Evolutionary conservation across 768 basidiomycete species (phyloP).

Genomic region (Termitomyces sp.): DNA sequence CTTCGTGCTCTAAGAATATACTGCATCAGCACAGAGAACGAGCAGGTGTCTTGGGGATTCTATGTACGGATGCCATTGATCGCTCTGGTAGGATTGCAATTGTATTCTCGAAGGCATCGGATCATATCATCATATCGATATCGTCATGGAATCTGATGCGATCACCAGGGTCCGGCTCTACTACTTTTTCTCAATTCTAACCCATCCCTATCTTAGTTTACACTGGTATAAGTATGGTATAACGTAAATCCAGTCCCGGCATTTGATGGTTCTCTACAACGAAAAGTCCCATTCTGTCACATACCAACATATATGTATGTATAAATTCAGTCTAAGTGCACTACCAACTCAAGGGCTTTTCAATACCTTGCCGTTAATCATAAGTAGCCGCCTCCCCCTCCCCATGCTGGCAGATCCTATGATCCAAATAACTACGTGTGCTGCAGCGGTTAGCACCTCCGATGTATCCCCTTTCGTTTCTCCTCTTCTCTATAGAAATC

Average conservation of each 20-base stretch:
- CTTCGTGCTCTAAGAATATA: background rate
- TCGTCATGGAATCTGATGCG: background rate
- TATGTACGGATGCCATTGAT: background rate
- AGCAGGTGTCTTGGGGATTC: background rate
- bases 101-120: background rate
- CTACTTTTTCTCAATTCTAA: background rate
- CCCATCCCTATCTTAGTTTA: background rate
- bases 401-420: no score
- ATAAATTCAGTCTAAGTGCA: background rate
- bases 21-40: background rate
- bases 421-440: no score
- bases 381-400: no score
- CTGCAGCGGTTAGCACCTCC: conserved; percentile 33
- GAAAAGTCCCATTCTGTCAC: no score
- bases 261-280: background rate
- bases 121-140: background rate
- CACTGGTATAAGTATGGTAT: background rate
- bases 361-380: no score
- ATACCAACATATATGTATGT: background rate
- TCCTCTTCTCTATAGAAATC: conserved; percentile 61
- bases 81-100: background rate
- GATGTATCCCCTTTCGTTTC: conserved; percentile 55
- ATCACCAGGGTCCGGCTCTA: background rate
- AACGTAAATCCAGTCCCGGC: background rate
- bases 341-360: background rate